Base-by-base conservation (phyloP, 441 rosid species). In the Populus hybrid region DNA sequence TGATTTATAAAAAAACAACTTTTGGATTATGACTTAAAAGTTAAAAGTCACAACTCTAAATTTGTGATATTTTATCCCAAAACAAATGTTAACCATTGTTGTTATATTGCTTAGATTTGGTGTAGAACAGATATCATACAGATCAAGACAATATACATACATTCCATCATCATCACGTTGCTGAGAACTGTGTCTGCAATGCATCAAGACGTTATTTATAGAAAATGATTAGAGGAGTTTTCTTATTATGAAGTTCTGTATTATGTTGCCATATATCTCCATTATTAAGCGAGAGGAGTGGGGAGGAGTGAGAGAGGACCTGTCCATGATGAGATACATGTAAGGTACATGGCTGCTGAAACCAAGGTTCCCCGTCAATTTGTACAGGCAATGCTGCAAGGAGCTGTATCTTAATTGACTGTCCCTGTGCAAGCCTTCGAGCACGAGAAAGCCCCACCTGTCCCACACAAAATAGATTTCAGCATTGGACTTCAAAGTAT, bases 391-490 rank as follows among this genome's bases (percentile, higher is more conserved):
- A 79, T 11, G 90, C 79, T 35, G 97, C 93, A 79, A 87, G 88
- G 26, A 96, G 96, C 53, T 88, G 98, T 82, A 96, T 93, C 90
- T 91, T 94, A 68, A 96, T 92, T 23, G 92, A 85, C 80, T 85
- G 90, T 42, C 99, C 99, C 76, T 96, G 99, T 26, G 98, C 99
- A 82, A 96, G 92, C 81, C 98, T 88, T 82, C 95, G 90, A 75
- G 98, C 99, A 40, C 90, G 97, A 77, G 99, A 96, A 78, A 96
- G 90, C 79, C 99, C 99, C 63, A 96, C 98, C 99, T 96, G 82
- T 34, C 68, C 63, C 75, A 74, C 82, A 81, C 70, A 81, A 70
- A 70, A 61, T 77, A 32, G 24, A 75, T 32, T 26, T 76, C 77
- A 85, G 12, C 21, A 30, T 50, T 21, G 23, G 42, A 36, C 63